These are phyloP conservation scores for Boletus subparvulus DNA, from an alignment of 768 basidiomycete genomes.

Conservation along the genomic window DNA sequence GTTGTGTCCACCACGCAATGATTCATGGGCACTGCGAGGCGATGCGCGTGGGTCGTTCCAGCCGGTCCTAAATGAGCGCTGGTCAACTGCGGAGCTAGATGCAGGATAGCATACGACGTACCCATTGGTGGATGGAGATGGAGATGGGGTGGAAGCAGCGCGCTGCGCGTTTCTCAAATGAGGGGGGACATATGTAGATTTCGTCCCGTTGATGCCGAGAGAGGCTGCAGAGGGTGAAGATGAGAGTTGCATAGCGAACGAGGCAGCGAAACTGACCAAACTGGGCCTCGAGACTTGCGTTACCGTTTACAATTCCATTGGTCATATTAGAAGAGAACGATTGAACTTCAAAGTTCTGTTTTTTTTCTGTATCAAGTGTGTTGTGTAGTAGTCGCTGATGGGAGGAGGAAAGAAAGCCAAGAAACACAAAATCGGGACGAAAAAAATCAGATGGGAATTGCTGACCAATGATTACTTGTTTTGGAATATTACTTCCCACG, in stretches of 20 bases:
- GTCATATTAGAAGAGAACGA: slow-evolving; percentile 65
- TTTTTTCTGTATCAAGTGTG: slow-evolving; percentile 24
- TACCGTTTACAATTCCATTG: slow-evolving; percentile 87
- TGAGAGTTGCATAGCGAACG: not conserved
- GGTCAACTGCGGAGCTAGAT: slow-evolving; percentile 15
- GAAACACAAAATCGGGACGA: slow-evolving; percentile 7
- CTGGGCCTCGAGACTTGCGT: slow-evolving; percentile 67
- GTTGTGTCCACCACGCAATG: slow-evolving; percentile 42
- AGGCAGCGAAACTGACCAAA: slow-evolving; percentile 52
- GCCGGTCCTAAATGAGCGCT: slow-evolving; percentile 49
- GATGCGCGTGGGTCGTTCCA: slow-evolving; percentile 76
- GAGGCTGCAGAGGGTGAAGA: slow-evolving; percentile 47
- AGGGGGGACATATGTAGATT: slow-evolving; percentile 86
- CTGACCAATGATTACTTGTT: slow-evolving; percentile 21
- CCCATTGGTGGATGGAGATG: slow-evolving; percentile 46
- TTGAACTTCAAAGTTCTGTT: slow-evolving; percentile 28
- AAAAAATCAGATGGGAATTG: slow-evolving; percentile 30
- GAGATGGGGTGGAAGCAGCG: slow-evolving; percentile 60
- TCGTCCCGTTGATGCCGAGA: slow-evolving; percentile 67
- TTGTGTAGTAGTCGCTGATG: slow-evolving; percentile 31
- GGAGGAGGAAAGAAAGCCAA: slow-evolving; percentile 25
- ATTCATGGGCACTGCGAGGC: slow-evolving; percentile 50
- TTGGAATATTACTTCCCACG: slow-evolving; percentile 11
- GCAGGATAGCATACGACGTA: slow-evolving; percentile 34
- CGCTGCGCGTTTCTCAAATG: slow-evolving; percentile 85